Percentiles rank a stretch among this genome's conserved stretches.
These are phyloP conservation scores for Parafenestella ontariensis DNA, from an alignment of 2,329 filamentous ascomycete genomes.

Conservation along the genomic window DNA sequence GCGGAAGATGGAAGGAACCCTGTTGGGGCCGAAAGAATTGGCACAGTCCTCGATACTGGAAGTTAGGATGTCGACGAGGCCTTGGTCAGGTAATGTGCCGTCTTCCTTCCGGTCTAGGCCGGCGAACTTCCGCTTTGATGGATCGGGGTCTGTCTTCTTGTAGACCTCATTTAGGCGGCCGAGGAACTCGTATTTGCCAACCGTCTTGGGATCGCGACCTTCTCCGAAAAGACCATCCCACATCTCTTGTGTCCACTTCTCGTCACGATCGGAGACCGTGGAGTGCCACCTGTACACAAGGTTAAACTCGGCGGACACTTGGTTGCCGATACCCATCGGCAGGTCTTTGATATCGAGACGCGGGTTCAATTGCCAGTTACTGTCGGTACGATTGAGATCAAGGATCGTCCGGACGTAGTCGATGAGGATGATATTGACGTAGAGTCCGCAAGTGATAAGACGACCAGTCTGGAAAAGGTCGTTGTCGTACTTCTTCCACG, in stretches of 20 bases:
- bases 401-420: slow-evolving; percentile 63
- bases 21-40: slow-evolving; percentile 65
- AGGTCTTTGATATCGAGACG: slow-evolving; percentile 70
- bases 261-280: slow-evolving; percentile 75
- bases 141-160: slow-evolving; percentile 67
- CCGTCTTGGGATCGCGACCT: slow-evolving; percentile 58
- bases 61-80: slow-evolving; percentile 73
- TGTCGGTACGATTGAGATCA: slow-evolving; percentile 71
- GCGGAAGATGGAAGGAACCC: slow-evolving; percentile 76
- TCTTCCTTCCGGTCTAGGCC: slow-evolving; percentile 69
- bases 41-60: slow-evolving; percentile 79
- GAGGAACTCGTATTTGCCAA: slow-evolving; percentile 68
- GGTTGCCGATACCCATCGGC: slow-evolving; percentile 77
- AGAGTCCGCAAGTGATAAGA: slow-evolving; percentile 60
- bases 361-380: slow-evolving; percentile 82
- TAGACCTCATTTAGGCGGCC: slow-evolving; percentile 70
- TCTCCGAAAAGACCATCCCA: slow-evolving; percentile 52
- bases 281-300: slow-evolving; percentile 89
- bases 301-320: slow-evolving; percentile 88
- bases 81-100: slow-evolving; percentile 77
- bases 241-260: slow-evolving; percentile 75
- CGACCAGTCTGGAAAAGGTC: slow-evolving; percentile 61
- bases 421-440: slow-evolving; percentile 61
- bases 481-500: slow-evolving; percentile 51
- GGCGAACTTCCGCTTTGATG: slow-evolving; percentile 71